Evolutionary conservation across 2,329 filamentous ascomycete genomes (phyloP), one percentile per base, ranked within the genome.

Genomic region (Epicoccum nigrum): DNA sequence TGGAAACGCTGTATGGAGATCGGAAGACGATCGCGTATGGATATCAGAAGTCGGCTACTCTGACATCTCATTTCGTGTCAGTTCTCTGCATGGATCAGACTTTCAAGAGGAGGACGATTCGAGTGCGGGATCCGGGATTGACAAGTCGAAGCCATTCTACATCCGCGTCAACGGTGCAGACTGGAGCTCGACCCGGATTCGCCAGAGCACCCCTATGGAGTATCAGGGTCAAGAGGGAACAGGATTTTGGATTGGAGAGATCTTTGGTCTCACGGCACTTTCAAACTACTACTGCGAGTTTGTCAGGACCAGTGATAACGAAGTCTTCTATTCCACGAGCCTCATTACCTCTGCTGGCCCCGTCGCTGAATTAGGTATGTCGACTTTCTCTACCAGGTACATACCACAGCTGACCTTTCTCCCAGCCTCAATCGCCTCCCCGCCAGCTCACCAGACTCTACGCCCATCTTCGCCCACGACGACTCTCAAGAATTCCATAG

Each of bases 241-340:
- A 65, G 80, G 80, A 37, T 80, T 82, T 38, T 92, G 87, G 86
- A 84, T 83, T 21, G 89, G 88, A 58, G 83, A 86, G 69, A 84
- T 87, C 44, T 86, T 83, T 54, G 85, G 85, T 53, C 78, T 87
- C 39, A 84, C 88, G 15, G 86, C 89, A 7, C 79, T 87, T 60
- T 89, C 87, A 51, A 91, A 86, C 73, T 93, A 92, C 73, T 84
- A 86, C 57, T 89, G 85, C 73, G 88, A 93, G 70, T 90, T 92
- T 68, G 83, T 92, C 51, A 84, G 87, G 70, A 86, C 83, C 33
- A 77, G 77, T 20, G 87, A 86, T 52, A 81, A 85, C 55, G 76
- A 83, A 62, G 78, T 90, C 48, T 77, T 92, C 56, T 90, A 89
- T 67, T 84, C 86, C 20, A 86, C 86, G 6, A 90, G 85, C 72